These are phyloP conservation scores for Aciculosporium take DNA, from an alignment of 2,329 filamentous ascomycete species.

Conservation along the genomic window DNA sequence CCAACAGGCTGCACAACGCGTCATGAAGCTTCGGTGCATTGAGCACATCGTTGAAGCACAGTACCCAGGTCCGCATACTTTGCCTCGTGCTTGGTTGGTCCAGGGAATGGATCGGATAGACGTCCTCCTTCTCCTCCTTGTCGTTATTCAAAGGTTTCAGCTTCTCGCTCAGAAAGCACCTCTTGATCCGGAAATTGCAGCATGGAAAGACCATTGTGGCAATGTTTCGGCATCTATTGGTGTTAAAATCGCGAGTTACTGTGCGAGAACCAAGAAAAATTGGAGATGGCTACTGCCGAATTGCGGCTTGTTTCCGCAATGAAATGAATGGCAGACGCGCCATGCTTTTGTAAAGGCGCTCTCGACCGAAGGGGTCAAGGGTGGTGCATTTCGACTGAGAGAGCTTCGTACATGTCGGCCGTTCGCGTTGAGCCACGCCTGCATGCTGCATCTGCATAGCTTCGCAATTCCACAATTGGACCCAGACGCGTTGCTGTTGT, in stretches of 20 bases:
- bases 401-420: not conserved
- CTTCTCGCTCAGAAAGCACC: not conserved
- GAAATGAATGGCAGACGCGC: not conserved
- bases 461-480: not conserved
- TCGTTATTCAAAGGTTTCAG: not conserved
- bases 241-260: not conserved
- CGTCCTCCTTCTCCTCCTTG: not conserved
- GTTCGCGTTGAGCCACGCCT: not conserved
- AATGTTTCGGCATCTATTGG: not conserved
- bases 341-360: constrained; percentile 1
- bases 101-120: constrained; percentile 5
- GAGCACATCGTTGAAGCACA: constrained; percentile 9
- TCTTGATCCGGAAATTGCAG: not conserved
- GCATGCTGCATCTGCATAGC: not conserved
- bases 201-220: constrained; percentile 4
- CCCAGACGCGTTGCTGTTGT: not conserved
- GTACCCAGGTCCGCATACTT: constrained; percentile 6
- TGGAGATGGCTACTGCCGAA: no score
- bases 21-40: constrained; percentile 2
- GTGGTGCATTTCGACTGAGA: not conserved
- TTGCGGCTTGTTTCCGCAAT: no score
- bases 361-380: not conserved
- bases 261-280: no score
- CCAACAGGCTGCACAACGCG: constrained; percentile 3
- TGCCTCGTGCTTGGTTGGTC: constrained; percentile 2